phyloP scores from a whole-genome alignment of 495 filamentous ascomycete species.

The Saxophila tyrrhenica region DNA sequence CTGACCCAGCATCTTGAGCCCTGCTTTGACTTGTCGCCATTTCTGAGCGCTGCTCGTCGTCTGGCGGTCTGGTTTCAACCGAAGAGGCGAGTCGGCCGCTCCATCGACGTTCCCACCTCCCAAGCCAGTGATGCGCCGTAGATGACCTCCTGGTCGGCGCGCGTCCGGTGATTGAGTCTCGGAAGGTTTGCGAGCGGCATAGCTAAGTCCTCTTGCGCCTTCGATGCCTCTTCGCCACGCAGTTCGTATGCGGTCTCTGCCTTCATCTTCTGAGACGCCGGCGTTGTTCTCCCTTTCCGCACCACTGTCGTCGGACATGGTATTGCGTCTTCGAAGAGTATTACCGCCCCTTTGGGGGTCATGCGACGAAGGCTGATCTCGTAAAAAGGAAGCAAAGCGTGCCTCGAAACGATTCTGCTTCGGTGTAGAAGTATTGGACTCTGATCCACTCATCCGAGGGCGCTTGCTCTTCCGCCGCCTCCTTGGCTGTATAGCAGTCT shows the following conservation, averaged over 20 bases:
- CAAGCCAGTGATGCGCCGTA: constrained; percentile 65
- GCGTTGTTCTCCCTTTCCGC: constrained; percentile 54
- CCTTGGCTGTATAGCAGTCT: constrained; percentile 5
- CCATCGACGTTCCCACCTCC: constrained; percentile 43
- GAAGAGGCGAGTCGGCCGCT: constrained; percentile 14
- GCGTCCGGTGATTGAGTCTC: constrained; percentile 39
- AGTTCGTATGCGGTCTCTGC: constrained; percentile 57
- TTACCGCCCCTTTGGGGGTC: constrained; percentile 9
- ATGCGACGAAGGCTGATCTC: constrained; percentile 19
- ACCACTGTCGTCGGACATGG: constrained; percentile 51
- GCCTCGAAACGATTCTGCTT: constrained; percentile 25
- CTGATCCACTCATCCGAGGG: constrained; percentile 24
- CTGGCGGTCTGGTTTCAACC: constrained; percentile 36
- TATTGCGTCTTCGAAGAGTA: constrained; percentile 41
- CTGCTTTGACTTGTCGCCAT: constrained; percentile 79
- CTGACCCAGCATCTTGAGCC: constrained; percentile 69
- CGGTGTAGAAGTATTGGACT: constrained; percentile 54
- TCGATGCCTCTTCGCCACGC: constrained; percentile 45
- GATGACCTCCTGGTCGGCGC: constrained; percentile 51
- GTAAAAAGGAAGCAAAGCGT: constrained; percentile 20
- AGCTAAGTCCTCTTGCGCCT: constrained; percentile 45
- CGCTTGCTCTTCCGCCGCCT: constrained; percentile 27
- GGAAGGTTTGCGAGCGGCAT: constrained; percentile 33
- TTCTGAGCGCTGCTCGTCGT: constrained; percentile 70
- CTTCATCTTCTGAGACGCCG: constrained; percentile 81